These are phyloP conservation scores for Sclerotiophoma versabilis DNA, from an alignment of 2,329 filamentous ascomycete species.

Conservation along the genomic window DNA sequence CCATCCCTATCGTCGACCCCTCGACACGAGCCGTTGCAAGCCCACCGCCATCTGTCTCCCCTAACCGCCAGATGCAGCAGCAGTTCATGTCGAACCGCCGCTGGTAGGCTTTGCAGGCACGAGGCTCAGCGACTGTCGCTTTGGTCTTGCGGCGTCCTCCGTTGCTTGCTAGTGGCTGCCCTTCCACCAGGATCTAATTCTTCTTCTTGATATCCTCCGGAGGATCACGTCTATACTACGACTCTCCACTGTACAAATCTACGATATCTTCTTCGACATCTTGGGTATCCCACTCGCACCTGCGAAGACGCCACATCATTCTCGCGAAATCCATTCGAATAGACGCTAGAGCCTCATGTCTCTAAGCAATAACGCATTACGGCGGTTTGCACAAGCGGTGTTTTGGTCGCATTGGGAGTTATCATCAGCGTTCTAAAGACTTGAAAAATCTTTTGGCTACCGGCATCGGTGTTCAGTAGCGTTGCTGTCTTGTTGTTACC, in stretches of 20 bases:
- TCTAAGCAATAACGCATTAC: conserved; percentile 51
- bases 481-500: conserved; percentile 41
- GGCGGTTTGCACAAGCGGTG: conserved; percentile 50
- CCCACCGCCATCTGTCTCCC: conserved; percentile 77
- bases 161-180: conserved; percentile 52
- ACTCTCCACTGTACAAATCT: conserved; percentile 53
- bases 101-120: conserved; percentile 53
- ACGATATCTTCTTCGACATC: conserved; percentile 51
- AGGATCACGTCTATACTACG: conserved; percentile 51
- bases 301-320: conserved; percentile 50
- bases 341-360: conserved; percentile 49
- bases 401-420: conserved; percentile 48
- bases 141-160: conserved; percentile 46
- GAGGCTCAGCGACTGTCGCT: conserved; percentile 42
- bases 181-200: conserved; percentile 43
- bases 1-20: conserved; percentile 97
- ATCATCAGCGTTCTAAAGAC: conserved; percentile 45
- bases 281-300: conserved; percentile 51
- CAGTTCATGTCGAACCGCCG: conserved; percentile 56
- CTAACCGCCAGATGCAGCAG: conserved; percentile 67
- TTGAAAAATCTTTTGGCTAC: conserved; percentile 49
- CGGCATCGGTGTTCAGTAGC: too few relatives aligned
- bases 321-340: conserved; percentile 47
- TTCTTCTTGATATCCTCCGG: conserved; percentile 49
- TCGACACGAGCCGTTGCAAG: conserved; percentile 89